Base-by-base conservation (phyloP, 192 early-diverging fungal species). In the Linnemannia zychae region DNA sequence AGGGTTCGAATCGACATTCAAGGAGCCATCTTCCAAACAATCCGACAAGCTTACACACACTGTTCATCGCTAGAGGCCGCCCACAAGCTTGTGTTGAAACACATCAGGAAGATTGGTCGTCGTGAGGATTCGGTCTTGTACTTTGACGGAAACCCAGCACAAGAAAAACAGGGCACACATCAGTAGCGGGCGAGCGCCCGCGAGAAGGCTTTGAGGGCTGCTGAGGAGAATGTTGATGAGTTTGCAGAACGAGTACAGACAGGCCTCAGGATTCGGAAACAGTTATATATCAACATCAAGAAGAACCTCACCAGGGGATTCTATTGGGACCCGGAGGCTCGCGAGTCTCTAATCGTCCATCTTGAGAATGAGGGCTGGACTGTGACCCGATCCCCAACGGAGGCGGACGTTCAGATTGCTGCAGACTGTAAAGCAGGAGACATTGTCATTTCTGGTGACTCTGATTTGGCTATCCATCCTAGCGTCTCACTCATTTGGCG, bases 361-460 rank as follows among this genome's bases (percentile, higher is more conserved):
- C 28, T 47, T 3, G 28, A 47, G 44, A 28, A 28, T 24, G 28
- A 72, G 47, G 31, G 16, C 15, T 72, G 71, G 71, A 37, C 28
- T 48, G 71, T 72, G 1, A 3, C 34, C 31, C 40, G 24, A 36
- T 72, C 44, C 28, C 1, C 44, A 28, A 75, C 73, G 37, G 73
- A 75, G 57, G 52, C 57, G 1, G 73, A 75, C 20, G 22, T 75
- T n/a, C 37, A 40, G 22, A 75, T 75, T 44, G 57, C 53, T 22
- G 18, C 44, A 9, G 73, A 57, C 20, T 65, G 18, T n/a, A 18
- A 36, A 20, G 13, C 18, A n/a, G 73, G 57, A 11, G 73, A 75
- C 12, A 18, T 66, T 7, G 71, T 73, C 36, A 33, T 52, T 24
- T 52, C 71, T 31, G 49, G 33, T 17, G 71, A 73, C 9, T 49